Base-by-base conservation (phyloP, 768 basidiomycete genomes). In the Boletus sp. region DNA sequence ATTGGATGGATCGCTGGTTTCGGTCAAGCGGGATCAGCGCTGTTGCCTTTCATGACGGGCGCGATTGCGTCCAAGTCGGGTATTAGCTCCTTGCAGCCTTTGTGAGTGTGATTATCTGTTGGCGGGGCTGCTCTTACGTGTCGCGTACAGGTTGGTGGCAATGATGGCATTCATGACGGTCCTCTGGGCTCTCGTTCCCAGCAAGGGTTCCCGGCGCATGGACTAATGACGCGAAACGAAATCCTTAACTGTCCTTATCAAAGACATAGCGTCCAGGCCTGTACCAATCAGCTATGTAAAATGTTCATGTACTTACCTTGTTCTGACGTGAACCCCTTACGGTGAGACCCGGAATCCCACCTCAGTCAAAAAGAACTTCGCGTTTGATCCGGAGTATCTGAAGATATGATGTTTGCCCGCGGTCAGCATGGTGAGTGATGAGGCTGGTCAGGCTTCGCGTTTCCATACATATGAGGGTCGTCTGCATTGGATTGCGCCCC, bases 21-120 rank as follows among this genome's bases (percentile, higher is more conserved):
- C 33, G 89, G 90, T 0, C 85, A 87, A 65, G 83, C 87, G 3
- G 90, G 90, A 17, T 83, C 84, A 41, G 89, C 89, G 0, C 59
- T 87, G 7, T 64, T 91, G 5, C 89, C 90, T 0, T 90, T 92
- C 62, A 78, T 90, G 58, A 86, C 86, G 1, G 89, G 89, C 24
- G 79, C 83, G 2, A 78, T 92, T 28, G 81, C 89, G 7, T 77
- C 78, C 28, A 83, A 77, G 57, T 80, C 83, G 39, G 89, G 80
- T 0, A 83, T 83, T 36, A 61, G 60, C 14, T 66, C 70, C 11
- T 54, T 82, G 55, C 79, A 79, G 59, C 71, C 71, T 12, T 17
- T 72, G 71, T 71, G 54, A 53, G 71, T 62, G 32, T 29, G 7
- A 32, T 30, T 2, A 1, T 24, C 17, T 10, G 28, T 49, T 12